These are phyloP conservation scores for Trichoderma brevicompactum DNA, from an alignment of 2,329 filamentous ascomycete species.

Conservation along the genomic window DNA sequence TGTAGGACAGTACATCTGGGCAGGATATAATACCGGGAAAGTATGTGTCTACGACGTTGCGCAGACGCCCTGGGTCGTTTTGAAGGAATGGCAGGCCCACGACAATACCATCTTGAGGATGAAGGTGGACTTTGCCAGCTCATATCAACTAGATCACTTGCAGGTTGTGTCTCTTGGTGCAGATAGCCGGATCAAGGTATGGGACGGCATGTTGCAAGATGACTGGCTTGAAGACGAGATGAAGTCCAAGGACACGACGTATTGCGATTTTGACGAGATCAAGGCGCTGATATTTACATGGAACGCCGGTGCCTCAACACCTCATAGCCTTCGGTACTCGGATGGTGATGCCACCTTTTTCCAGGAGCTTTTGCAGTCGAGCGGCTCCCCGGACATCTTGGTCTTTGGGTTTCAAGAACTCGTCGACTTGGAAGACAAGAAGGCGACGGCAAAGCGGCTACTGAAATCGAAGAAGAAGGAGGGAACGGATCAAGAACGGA, in stretches of 20 bases:
- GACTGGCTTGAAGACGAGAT: constrained; percentile 94
- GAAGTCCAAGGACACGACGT: constrained; percentile 80
- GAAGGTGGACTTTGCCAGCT: constrained; percentile 75
- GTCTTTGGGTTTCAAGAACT: constrained; percentile 98
- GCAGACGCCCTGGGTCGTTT: constrained; percentile 81
- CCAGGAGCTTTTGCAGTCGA: constrained; percentile 74
- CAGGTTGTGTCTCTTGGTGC: constrained; percentile 87
- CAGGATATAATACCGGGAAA: constrained; percentile 91
- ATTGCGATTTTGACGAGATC: constrained; percentile 83
- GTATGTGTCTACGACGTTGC: constrained; percentile 89
- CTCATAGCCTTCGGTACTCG: constrained; percentile 73
- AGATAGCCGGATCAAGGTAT: constrained; percentile 81
- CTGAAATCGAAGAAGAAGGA: constrained; percentile 90
- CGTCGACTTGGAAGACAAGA: constrained; percentile 98
- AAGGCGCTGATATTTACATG: constrained; percentile 85
- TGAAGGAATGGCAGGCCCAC: constrained; percentile 95
- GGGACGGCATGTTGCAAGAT: constrained; percentile 92
- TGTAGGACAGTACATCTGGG: constrained; percentile 84
- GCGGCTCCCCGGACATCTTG: constrained; percentile 82
- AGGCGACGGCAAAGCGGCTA: constrained; percentile 92
- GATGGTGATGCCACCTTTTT: constrained; percentile 77
- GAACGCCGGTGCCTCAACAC: constrained; percentile 98
- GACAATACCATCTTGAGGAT: constrained; percentile 80
- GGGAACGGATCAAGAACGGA: constrained; percentile 80
- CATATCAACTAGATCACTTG: constrained; percentile 81